Percentiles rank a stretch among this genome's conserved stretches.
phyloP scores from a whole-genome alignment of 495 filamentous ascomycete species.

The Beverwykella pulmonaria region DNA sequence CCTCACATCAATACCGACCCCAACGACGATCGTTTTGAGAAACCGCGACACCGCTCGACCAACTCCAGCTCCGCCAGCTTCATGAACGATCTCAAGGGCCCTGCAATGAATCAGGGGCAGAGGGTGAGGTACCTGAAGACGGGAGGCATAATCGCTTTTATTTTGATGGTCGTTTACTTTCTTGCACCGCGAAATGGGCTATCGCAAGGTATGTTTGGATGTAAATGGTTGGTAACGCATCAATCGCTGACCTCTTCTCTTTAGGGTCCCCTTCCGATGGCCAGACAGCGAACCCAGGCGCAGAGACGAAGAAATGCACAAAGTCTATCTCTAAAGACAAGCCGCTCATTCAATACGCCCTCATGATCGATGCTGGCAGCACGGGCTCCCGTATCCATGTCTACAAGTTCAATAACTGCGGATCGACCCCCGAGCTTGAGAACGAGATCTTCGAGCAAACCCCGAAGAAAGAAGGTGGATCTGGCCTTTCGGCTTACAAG shows the following conservation, averaged over 20 bases:
- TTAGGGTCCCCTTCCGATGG: constrained; percentile 15
- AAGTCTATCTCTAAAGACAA: constrained; percentile 81
- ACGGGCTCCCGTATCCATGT: constrained; percentile 98
- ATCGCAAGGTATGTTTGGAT: constrained; percentile 26
- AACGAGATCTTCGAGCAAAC: constrained; percentile 90
- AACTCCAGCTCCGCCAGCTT: constrained; percentile 27
- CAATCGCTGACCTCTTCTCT: neutral
- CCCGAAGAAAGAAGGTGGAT: constrained; percentile 70
- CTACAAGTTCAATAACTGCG: constrained; percentile 99
- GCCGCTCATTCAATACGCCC: constrained; percentile 92
- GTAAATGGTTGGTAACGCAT: neutral
- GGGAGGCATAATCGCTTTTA: constrained; percentile 71
- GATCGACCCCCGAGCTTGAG: constrained; percentile 90
- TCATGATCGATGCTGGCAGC: constrained; percentile 98
- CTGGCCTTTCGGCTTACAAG: constrained; percentile 84
- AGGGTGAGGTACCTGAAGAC: constrained; percentile 75
- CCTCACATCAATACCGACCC: constrained; percentile 40
- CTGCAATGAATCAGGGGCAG: constrained; percentile 55
- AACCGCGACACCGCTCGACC: constrained; percentile 39
- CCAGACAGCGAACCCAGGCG: constrained; percentile 54
- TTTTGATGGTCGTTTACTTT: constrained; percentile 76
- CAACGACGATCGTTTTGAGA: constrained; percentile 48
- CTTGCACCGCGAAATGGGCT: constrained; percentile 61
- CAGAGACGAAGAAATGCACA: constrained; percentile 72
- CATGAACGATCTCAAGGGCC: constrained; percentile 48